Evolutionary conservation across 1,284 basidiomycete genomes (phyloP).

Genomic region (Cystodermella granulosa): DNA sequence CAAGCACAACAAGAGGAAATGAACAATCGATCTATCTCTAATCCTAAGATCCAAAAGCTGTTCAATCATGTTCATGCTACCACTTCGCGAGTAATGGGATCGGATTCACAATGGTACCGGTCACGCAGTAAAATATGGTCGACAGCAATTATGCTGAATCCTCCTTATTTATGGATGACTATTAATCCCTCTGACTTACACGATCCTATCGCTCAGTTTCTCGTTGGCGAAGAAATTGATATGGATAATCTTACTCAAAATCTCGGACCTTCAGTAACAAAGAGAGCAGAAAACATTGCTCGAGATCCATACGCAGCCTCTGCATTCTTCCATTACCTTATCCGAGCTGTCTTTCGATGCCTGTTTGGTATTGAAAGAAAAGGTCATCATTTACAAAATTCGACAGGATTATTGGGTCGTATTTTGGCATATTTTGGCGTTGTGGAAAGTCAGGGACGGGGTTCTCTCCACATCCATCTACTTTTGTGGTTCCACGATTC

Average conservation of each 20-base stretch:
- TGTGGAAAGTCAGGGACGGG: slow-evolving; percentile 25
- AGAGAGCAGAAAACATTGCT: slow-evolving; percentile 32
- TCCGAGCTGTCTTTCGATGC: slow-evolving; percentile 27
- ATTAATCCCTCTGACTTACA: background rate
- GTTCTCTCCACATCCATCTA: slow-evolving; percentile 24
- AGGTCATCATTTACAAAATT: background rate
- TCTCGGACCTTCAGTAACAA: slow-evolving; percentile 22
- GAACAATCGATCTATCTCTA: no score
- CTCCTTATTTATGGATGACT: background rate
- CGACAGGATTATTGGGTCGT: slow-evolving; percentile 16
- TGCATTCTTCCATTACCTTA: slow-evolving; percentile 39
- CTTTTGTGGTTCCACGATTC: slow-evolving; percentile 22
- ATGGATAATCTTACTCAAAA: slow-evolving; percentile 29
- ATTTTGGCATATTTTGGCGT: slow-evolving; percentile 21
- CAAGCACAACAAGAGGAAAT: no score
- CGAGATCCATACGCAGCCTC: slow-evolving; percentile 38
- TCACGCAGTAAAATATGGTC: background rate
- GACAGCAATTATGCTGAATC: background rate
- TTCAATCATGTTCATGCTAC: background rate
- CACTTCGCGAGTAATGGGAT: background rate
- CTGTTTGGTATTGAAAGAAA: slow-evolving; percentile 34
- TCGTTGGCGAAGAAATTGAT: slow-evolving; percentile 39
- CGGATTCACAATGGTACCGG: background rate
- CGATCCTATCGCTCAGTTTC: slow-evolving; percentile 27
- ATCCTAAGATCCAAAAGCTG: background rate